These are phyloP conservation scores for Blastosporella zonata DNA, from an alignment of 1,284 basidiomycete species.

Conservation along the genomic window DNA sequence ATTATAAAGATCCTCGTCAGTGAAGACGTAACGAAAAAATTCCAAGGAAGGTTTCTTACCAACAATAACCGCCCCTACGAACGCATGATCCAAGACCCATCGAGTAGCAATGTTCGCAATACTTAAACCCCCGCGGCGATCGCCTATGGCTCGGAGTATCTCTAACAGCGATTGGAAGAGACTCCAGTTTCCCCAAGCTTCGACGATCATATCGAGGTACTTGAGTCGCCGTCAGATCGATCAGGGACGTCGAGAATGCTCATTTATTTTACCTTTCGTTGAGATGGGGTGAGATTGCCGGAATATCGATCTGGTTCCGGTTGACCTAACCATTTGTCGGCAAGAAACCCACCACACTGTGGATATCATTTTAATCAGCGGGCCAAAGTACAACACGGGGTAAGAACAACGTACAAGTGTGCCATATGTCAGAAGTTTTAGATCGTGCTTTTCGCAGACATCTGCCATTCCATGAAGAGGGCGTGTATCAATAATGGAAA, in stretches of 20 bases:
- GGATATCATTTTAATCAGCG: constrained; percentile 15
- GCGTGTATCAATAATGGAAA: constrained; percentile 76
- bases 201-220: constrained; percentile 81
- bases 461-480: constrained; percentile 74
- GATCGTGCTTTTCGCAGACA: constrained; percentile 66
- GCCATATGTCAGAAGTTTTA: constrained; percentile 80
- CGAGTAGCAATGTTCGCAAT: constrained; percentile 77
- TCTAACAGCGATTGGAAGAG: constrained; percentile 67
- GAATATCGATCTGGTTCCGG: constrained; percentile 72
- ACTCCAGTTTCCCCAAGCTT: constrained; percentile 74
- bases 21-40: neutral
- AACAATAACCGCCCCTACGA: constrained; percentile 76
- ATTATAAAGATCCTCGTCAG: constrained; percentile 4
- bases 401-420: constrained; percentile 54
- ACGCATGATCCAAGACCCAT: constrained; percentile 77
- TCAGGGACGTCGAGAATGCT: constrained; percentile 11
- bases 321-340: constrained; percentile 69
- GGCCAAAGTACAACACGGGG: constrained; percentile 4
- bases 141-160: constrained; percentile 60
- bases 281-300: constrained; percentile 66
- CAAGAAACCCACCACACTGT: constrained; percentile 79
- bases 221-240: constrained; percentile 28
- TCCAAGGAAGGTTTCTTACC: constrained; percentile 45
- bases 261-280: constrained; percentile 60
- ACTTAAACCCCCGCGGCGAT: constrained; percentile 63